Base-by-base conservation (phyloP, 2,329 filamentous ascomycete species). In the Epichloe brachyelytri region DNA sequence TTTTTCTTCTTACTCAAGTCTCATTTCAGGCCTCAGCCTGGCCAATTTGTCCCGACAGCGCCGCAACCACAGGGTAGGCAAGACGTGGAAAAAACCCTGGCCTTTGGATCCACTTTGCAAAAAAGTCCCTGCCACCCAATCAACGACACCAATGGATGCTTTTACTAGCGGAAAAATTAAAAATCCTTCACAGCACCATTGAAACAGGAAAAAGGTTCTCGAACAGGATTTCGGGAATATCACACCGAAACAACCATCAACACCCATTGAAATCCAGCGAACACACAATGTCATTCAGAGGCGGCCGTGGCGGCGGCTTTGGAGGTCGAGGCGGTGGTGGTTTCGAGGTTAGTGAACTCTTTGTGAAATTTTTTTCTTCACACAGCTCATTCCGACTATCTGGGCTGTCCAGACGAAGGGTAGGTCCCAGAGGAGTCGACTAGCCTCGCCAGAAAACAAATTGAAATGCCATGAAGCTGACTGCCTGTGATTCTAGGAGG, bases 211-310 rank as follows among this genome's bases (percentile, higher is more conserved):
- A 57, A 57, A 53, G 50, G 43, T 54, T 53, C 50, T 49, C 53
- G 48, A 26, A 34, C 19, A 33, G 41, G 17, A 39, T 37, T 22
- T 37, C 22, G 15, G 2, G 10, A n/a, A 22, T n/a, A 51, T 30
- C 46, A 46, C 46, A 47, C 15, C 46, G 34, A 36, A 40, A 22
- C 52, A 51, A 53, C 30, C 26, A 38, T 15, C 39, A 43, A 15
- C 45, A 22, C 17, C 39, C 20, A 44, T 39, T 11, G 7, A 12
- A 39, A 2, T 15, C 15, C 37, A 47, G n/a, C 47, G 46, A 40
- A 30, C 19, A 44, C 41, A 53, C 48, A 38, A 58, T 58, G 56
- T 58, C 56, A 38, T 58, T 57, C 36, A 50, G 56, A 58, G 56
- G 56, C 37, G 52, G 54, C 45, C 55, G 56, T 44, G 54, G 56